Conservation (phyloP, 2,329 filamentous ascomycete species). For the Arthroderma uncinatum region DNA sequence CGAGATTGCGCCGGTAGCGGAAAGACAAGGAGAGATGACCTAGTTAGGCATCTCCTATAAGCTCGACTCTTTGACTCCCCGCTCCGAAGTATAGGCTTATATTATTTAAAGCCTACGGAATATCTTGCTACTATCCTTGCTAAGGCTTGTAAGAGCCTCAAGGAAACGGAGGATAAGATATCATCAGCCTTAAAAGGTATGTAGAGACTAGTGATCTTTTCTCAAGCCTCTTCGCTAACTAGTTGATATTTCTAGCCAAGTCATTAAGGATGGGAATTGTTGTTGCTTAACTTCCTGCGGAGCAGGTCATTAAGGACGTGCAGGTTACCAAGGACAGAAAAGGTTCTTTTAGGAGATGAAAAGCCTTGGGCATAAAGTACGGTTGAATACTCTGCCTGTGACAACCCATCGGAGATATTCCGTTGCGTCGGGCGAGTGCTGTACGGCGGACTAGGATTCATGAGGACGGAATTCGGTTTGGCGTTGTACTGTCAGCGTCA, state of each 20-base stretch:
- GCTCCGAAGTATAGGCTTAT: neutral
- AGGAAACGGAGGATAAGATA: neutral
- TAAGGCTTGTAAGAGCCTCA: neutral
- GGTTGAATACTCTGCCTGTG: neutral
- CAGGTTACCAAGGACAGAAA: neutral
- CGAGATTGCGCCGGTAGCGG: neutral
- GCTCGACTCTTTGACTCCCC: neutral
- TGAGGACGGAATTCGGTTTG: too few species aligned
- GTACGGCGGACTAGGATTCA: too few species aligned
- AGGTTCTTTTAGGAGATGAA: neutral
- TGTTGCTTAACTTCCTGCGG: neutral
- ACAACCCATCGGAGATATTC: neutral
- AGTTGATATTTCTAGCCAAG: neutral
- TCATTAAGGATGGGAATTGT: neutral
- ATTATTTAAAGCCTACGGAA: constrained; percentile 5
- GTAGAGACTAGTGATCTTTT: neutral
- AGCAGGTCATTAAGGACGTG: neutral
- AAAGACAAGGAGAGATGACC: neutral
- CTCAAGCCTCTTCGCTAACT: too few species aligned
- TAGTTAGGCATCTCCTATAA: neutral
- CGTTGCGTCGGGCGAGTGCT: too few species aligned
- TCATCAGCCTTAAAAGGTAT: neutral
- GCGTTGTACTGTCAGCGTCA: too few species aligned
- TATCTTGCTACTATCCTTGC: constrained; percentile 8
- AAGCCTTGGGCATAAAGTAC: neutral